Conservation (phyloP, 225 moss, liverwort and hornwort species). For the Polytrichum commune region DNA sequence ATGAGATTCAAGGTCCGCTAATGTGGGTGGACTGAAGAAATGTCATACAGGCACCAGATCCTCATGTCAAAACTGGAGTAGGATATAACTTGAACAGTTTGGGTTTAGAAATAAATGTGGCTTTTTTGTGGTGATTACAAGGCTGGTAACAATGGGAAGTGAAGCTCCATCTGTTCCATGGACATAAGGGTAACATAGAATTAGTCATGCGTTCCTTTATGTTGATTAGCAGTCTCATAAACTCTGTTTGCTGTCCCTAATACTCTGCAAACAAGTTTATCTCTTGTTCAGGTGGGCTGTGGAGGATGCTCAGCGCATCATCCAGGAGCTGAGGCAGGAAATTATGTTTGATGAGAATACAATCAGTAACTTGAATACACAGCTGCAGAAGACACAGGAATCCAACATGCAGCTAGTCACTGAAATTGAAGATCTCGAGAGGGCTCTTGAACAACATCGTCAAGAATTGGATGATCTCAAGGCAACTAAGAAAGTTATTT, state of each 20-base stretch:
- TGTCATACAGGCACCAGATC: too few relatives aligned
- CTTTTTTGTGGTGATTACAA: background rate
- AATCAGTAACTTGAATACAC: slow-evolving; percentile 37
- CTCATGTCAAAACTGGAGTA: too few relatives aligned
- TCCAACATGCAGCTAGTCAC: slow-evolving; percentile 59
- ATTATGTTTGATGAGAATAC: slow-evolving; percentile 41
- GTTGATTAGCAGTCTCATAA: too few relatives aligned
- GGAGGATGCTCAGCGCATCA: slow-evolving; percentile 46
- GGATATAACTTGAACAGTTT: too few relatives aligned
- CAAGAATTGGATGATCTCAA: slow-evolving; percentile 31
- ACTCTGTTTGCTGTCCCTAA: background rate
- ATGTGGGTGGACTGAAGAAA: too few relatives aligned
- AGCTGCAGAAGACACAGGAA: slow-evolving; percentile 58
- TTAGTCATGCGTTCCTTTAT: too few relatives aligned
- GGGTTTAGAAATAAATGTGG: too few relatives aligned
- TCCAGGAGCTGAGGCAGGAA: slow-evolving; percentile 50
- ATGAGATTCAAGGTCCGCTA: too few relatives aligned
- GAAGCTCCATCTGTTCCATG: background rate
- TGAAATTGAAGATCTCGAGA: slow-evolving; percentile 50
- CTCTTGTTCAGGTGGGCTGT: slow-evolving; percentile 28
- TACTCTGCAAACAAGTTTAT: background rate
- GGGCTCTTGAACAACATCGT: slow-evolving; percentile 36
- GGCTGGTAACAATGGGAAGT: background rate
- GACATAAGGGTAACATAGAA: too few relatives aligned
- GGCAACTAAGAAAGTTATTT: slow-evolving; percentile 26